Conservation (phyloP, 305 asterid species). For the Solanum hybrid region DNA sequence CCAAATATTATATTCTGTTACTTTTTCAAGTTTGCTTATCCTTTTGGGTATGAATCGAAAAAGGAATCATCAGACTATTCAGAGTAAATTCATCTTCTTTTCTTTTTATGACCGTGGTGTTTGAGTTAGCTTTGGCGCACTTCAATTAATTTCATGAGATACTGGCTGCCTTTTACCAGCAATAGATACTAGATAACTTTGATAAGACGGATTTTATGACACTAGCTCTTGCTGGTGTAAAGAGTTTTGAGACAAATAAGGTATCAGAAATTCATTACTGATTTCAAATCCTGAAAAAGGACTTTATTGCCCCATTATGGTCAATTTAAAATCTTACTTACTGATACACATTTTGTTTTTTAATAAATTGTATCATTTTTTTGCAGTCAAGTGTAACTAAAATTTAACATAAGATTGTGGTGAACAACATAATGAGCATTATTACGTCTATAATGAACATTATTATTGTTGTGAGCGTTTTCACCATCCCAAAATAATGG, state of each 20-base stretch:
- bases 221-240: background rate
- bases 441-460: background rate
- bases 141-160: background rate
- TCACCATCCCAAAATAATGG: background rate
- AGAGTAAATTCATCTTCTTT: background rate
- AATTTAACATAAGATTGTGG: background rate
- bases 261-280: background rate
- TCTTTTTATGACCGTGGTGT: background rate
- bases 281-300: background rate
- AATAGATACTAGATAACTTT: background rate
- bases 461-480: background rate
- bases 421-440: background rate
- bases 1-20: background rate
- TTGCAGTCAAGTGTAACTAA: background rate
- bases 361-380: background rate
- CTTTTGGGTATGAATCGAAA: background rate
- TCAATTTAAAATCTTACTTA: background rate
- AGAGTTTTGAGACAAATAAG: background rate
- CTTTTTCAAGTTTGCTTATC: background rate
- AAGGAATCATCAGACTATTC: background rate
- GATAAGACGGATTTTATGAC: background rate
- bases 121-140: fast-evolving
- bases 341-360: too few species aligned
- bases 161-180: background rate
- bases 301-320: background rate